Conservation (phyloP, 257 asterid species). For the Plantago elongata region DNA sequence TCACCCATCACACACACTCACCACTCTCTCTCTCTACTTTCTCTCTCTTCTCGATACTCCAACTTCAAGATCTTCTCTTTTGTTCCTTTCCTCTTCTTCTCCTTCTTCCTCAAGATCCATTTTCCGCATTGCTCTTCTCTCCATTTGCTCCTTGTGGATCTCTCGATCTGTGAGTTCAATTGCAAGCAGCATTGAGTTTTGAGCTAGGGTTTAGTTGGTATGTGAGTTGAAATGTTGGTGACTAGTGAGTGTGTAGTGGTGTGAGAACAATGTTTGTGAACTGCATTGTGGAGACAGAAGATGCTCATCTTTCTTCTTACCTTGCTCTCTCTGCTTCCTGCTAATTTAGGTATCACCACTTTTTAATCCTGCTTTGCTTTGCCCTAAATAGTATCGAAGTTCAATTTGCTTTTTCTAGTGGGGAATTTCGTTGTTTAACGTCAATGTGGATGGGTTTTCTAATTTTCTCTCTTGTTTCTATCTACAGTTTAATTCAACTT, state of each 20-base stretch:
- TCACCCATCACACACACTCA: slow-evolving; percentile 25
- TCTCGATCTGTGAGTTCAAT: slow-evolving; percentile 5
- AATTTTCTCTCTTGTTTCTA: no score
- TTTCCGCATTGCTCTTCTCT: slow-evolving; percentile 11
- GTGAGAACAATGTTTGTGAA: neutral
- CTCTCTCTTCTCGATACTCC: slow-evolving; percentile 22
- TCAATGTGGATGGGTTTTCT: no score
- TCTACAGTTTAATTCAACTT: no score
- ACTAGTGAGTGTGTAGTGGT: neutral
- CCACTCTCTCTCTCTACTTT: slow-evolving; percentile 3
- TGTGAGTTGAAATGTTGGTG: slow-evolving; percentile 2
- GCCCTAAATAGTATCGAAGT: neutral
- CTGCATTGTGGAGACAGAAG: slow-evolving; percentile 10
- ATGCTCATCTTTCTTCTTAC: slow-evolving; percentile 1
- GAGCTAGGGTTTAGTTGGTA: slow-evolving; percentile 5
- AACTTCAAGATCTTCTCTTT: slow-evolving; percentile 23
- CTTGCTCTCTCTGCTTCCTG: slow-evolving; percentile 7
- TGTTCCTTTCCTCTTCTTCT: slow-evolving; percentile 10
- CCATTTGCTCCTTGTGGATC: neutral
- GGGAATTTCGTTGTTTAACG: no score
- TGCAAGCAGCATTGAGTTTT: neutral
- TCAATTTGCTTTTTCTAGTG: no score
- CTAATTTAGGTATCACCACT: slow-evolving; percentile 5
- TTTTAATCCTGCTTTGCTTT: neutral
- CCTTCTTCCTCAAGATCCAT: slow-evolving; percentile 22